Evolutionary conservation across 2,329 filamentous ascomycete species (phyloP).

Genomic region (Truncatella angustata): DNA sequence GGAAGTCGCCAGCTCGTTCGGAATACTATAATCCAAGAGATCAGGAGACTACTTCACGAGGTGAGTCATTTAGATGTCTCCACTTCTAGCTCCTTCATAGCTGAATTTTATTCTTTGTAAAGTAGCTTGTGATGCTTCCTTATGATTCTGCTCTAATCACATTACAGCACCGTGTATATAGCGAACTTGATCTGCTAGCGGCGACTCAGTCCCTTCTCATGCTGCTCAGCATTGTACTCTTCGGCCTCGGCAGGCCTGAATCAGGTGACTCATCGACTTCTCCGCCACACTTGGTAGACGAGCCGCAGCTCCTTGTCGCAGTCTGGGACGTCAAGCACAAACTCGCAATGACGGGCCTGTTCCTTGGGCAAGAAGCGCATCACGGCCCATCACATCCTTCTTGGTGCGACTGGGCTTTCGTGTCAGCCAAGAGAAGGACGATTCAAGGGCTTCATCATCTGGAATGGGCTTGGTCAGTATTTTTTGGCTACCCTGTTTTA

Average conservation of each 20-base stretch:
- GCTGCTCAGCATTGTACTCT: not conserved
- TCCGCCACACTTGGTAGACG: too few relatives aligned
- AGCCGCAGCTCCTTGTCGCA: conserved; percentile 13
- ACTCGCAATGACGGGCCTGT: conserved; percentile 14
- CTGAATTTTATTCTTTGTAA: too few relatives aligned
- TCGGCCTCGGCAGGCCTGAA: not conserved
- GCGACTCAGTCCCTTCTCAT: not conserved
- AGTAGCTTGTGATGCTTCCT: too few relatives aligned
- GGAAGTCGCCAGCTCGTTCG: not conserved
- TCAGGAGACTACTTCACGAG: not conserved
- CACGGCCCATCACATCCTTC: conserved; percentile 3
- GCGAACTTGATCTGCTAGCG: not conserved
- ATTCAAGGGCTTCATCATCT: conserved; percentile 16
- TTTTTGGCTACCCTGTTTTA: conserved; percentile 14
- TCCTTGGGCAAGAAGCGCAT: conserved; percentile 11
- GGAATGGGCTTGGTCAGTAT: conserved; percentile 18
- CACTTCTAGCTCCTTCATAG: too few relatives aligned
- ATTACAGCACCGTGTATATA: not conserved
- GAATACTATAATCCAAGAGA: not conserved
- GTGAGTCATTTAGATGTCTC: too few relatives aligned
- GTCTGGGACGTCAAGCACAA: conserved; percentile 16
- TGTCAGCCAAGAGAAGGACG: conserved; percentile 16
- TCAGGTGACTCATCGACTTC: not conserved
- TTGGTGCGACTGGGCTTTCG: conserved; percentile 16
- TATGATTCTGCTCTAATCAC: too few relatives aligned